Evolutionary conservation across 768 basidiomycete genomes (phyloP).

Genomic region (Mycena belliarum): DNA sequence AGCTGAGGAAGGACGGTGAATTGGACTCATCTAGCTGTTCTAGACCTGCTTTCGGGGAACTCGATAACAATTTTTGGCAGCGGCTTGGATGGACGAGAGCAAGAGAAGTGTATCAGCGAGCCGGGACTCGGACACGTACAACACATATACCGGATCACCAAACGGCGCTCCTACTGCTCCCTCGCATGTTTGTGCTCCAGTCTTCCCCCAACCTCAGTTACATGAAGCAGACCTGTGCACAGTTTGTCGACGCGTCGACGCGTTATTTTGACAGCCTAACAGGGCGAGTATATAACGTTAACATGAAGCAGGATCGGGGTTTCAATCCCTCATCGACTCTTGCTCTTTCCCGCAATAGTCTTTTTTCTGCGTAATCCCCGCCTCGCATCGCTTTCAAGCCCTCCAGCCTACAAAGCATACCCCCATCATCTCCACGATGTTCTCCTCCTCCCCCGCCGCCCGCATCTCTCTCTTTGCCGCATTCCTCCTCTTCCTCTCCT

Average conservation of each 20-base stretch:
- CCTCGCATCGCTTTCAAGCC: not conserved
- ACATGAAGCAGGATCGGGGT: not conserved
- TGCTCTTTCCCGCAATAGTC: not conserved
- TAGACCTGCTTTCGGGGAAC: no score
- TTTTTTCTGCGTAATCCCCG: not conserved
- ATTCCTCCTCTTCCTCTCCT: not conserved
- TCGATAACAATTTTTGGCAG: no score
- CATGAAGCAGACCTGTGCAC: not conserved
- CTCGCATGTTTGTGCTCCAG: no score
- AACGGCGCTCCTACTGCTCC: no score
- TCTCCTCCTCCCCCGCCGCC: not conserved
- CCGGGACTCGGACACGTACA: no score
- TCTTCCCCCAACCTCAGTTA: no score
- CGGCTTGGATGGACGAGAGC: no score
- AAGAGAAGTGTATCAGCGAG: no score
- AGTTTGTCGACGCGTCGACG: not conserved
- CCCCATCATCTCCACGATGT: not conserved
- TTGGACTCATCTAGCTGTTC: no score
- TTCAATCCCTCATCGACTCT: not conserved
- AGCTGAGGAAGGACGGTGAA: no score
- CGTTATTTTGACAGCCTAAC: not conserved
- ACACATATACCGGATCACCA: no score
- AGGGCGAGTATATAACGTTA: not conserved
- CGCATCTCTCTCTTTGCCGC: not conserved
- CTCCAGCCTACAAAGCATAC: not conserved